Conservation (phyloP, 75 land plant species). For the Cunninghamia lanceolata region DNA sequence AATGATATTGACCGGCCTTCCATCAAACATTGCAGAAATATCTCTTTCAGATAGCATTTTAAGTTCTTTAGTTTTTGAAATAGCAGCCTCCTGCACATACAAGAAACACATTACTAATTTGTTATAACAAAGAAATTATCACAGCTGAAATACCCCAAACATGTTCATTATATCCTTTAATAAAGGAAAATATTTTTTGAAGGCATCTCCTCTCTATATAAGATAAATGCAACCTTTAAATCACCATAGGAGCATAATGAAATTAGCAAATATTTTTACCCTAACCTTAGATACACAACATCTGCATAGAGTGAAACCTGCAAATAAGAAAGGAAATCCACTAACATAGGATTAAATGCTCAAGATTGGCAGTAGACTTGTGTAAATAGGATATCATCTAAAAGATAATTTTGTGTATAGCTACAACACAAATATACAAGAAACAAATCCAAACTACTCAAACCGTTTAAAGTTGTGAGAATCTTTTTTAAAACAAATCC, state of each 20-base stretch:
- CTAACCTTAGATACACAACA: neutral
- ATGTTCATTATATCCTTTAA: neutral
- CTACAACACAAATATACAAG: neutral
- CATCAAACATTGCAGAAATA: constrained; percentile 78
- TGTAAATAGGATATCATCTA: neutral
- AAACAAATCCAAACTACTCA: neutral
- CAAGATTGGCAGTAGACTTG: neutral
- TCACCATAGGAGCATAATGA: neutral
- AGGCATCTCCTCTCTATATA: neutral
- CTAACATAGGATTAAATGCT: neutral
- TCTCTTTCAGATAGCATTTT: constrained; percentile 71
- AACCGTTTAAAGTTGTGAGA: neutral
- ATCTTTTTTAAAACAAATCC: neutral
- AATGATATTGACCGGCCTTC: constrained; percentile 83
- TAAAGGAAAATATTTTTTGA: neutral
- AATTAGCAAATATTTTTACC: neutral
- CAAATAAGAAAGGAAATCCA: neutral
- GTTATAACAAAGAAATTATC: neutral
- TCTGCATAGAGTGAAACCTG: neutral
- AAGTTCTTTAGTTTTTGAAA: constrained; percentile 65
- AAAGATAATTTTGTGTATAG: neutral
- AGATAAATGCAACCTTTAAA: neutral
- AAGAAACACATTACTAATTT: neutral
- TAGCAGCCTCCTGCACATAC: constrained; percentile 69
- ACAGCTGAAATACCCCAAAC: neutral